Base-by-base conservation (phyloP, 1,284 basidiomycete species). In the Trametes versicolor region DNA sequence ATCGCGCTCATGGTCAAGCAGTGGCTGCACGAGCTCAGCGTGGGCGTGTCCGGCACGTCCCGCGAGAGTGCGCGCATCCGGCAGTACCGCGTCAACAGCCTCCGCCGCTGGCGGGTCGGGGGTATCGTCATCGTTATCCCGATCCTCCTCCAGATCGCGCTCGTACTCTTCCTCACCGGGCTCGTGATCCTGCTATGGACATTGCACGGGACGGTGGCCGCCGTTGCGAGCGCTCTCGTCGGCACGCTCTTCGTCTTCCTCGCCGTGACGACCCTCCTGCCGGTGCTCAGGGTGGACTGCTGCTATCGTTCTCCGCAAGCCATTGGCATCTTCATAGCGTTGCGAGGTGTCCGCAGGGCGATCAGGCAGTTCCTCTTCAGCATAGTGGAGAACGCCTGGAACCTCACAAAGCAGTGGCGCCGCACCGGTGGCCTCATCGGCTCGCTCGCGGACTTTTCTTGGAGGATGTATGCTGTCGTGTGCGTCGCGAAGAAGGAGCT, bases 1-100 rank as follows among this genome's bases (percentile, higher is more conserved):
- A 25, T 69, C 36, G 63, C 58, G 21, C 63, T 71, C 21, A 56
- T 65, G 34, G 67, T 60, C 58, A 67, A 67, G 27, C 67, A 71
- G 45, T 73, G 71, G 71, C 60, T 69, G 19, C 49, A 59, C 25
- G 51, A 66, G 39, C 64, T 64, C 37, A 58, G 47, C 49, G 52
- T 48, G n/a, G 60, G 62, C 13, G n/a, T 60, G 32, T 51, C 47
- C 19, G 58, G 59, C 36, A 60, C 57, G 15, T 65, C 68, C n/a
- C 57, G 59, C 27, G 58, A 65, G 43, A 57, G 53, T 25, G 55
- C 57, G 15, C 65, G 63, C 7, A 32, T 66, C 13, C 59, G 64
- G 5, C 68, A 70, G 49, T 62, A 63, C 32, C 67, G 69, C 23
- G 58, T 51, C 21, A 55, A 63, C 32, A 58, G 57, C 45, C 58